Evolutionary conservation across 495 filamentous ascomycete genomes (phyloP), one percentile per base, ranked within the genome.

Genomic region (Aspergillus ostianus): DNA sequence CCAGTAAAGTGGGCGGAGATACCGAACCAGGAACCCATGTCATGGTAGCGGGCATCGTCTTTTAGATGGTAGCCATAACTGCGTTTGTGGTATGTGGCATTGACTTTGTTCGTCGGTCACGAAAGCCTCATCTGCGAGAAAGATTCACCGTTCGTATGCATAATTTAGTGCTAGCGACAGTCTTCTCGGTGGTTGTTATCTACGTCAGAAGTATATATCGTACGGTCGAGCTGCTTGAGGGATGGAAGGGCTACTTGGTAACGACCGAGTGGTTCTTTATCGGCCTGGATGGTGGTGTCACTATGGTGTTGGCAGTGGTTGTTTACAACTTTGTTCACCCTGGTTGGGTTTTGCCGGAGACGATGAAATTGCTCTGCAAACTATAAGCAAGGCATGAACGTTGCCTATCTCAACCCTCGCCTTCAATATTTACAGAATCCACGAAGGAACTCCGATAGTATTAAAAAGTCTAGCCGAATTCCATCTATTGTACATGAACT

Each of bases 41-140:
- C 67, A 87, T 87, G 84, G 79, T 87, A 9, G 82, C 79, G 3
- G 85, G 85, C 49, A 85, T 87, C 62, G 67, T 84, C 26, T 85
- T 87, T 73, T 84, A 87, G 60, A 69, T 87, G 17, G 72, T 73
- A 62, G 81, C 82, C 13, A 83, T 86, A 62, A 80, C 77, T 41
- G 67, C 84, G 30, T 87, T 87, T 58, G 77, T 79, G 32, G 12
- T 73, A 47, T 70, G 67, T 54, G 77, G 80, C 0, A 60, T 64
- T 3, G 77, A 83, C 58, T 82, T 85, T 53, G 53, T 81, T 20
- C 70, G 74, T n/a, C 77, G 80, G 3, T 65, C 68, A 20, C 30
- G 76, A 47, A 69, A 70, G 49, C 64, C 55, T 32, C 51, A 51
- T 1, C 62, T 77, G 3, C 55, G 78, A n/a, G 66, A 71, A 46